phyloP scores from a whole-genome alignment of 371 early-diverging fungal genomes.

The Homolaphlyctis polyrhiza region DNA sequence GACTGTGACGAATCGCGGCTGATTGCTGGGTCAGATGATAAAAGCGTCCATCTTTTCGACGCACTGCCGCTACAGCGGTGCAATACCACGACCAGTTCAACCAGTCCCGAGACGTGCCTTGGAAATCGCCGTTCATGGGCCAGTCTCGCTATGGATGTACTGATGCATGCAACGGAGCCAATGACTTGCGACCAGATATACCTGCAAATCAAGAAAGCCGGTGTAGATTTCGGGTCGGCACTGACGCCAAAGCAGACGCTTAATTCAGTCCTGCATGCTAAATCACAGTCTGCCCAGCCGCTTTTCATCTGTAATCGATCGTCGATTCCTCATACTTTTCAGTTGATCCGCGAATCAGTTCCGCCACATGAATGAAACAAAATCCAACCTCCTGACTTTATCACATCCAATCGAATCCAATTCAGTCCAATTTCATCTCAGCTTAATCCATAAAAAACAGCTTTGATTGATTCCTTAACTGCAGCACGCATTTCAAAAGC shows the following conservation, averaged over 20 bases:
- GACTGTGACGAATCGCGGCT: conserved; percentile 1
- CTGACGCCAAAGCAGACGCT: neutral
- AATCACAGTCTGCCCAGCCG: neutral
- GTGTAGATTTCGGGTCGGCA: neutral
- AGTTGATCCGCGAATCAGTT: too few relatives aligned
- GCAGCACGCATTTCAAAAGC: too few relatives aligned
- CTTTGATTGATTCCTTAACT: too few relatives aligned
- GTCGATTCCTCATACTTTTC: neutral
- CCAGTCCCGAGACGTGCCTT: too few relatives aligned
- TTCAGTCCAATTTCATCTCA: too few relatives aligned
- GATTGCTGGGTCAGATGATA: conserved; percentile 3
- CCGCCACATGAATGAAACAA: too few relatives aligned
- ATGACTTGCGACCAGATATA: neutral
- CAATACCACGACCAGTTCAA: neutral
- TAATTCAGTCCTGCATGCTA: neutral
- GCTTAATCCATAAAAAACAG: too few relatives aligned
- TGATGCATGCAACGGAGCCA: neutral
- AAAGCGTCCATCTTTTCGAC: neutral
- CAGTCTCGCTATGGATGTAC: neutral
- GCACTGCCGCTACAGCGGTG: neutral
- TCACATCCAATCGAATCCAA: too few relatives aligned
- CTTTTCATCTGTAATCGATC: neutral
- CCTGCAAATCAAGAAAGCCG: too few relatives aligned
- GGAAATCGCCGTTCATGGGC: neutral
- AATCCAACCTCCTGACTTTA: too few relatives aligned